A percentile compares a stretch with the other conserved stretches of the same genome.
These are phyloP conservation scores for Apiospora aurea DNA, from an alignment of 2,329 filamentous ascomycete species.

Conservation along the genomic window DNA sequence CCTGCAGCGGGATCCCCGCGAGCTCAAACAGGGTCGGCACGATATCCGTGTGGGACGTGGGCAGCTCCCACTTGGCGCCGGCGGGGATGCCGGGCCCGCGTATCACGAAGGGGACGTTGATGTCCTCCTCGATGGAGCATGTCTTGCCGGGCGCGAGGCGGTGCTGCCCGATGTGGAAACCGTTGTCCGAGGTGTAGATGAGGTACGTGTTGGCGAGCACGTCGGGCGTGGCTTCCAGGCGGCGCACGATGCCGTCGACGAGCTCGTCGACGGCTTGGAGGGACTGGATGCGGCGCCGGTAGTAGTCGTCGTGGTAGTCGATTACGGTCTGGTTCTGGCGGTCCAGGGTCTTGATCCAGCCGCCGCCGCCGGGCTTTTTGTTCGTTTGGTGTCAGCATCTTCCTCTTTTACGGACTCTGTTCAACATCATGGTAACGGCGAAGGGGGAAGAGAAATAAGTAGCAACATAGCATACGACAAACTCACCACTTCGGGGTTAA, in stretches of 20 bases:
- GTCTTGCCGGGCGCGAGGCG: conserved; percentile 64
- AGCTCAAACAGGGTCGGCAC: conserved; percentile 60
- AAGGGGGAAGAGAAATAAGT: too few species aligned
- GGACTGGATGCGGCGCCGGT: conserved; percentile 55
- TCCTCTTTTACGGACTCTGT: too few species aligned
- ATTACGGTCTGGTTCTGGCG: conserved; percentile 53
- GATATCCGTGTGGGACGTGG: conserved; percentile 63
- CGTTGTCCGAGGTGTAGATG: conserved; percentile 66
- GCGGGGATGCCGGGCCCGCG: conserved; percentile 62
- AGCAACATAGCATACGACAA: too few species aligned
- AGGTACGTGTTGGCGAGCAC: conserved; percentile 68
- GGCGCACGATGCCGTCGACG: conserved; percentile 52
- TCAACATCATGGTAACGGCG: too few species aligned
- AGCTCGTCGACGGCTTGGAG: conserved; percentile 63
- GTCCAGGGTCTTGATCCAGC: conserved; percentile 52
- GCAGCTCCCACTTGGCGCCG: conserved; percentile 49
- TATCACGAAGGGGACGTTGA: conserved; percentile 65
- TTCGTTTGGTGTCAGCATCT: neutral
- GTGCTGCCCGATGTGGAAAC: conserved; percentile 66
- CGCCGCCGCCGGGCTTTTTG: conserved; percentile 38
- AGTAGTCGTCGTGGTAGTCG: conserved; percentile 60
- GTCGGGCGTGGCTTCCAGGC: conserved; percentile 55
- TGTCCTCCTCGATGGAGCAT: conserved; percentile 65
- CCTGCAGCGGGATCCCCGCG: conserved; percentile 42
- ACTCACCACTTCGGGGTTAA: conserved; percentile 59